These are phyloP conservation scores for Trichosanthes truncata DNA, from an alignment of 306 rosid genomes.

Conservation along the genomic window DNA sequence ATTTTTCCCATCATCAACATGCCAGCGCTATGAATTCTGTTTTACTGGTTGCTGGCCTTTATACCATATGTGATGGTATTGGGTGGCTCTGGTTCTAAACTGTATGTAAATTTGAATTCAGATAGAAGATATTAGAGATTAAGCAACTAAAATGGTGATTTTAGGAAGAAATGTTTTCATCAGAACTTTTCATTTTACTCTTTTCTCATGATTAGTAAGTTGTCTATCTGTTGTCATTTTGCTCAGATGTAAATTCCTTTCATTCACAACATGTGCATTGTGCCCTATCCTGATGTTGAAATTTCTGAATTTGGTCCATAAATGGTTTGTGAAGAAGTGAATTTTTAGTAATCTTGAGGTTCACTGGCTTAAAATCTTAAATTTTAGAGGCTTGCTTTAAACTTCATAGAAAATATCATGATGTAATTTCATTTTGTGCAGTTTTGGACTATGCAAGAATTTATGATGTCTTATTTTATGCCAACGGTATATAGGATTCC, in stretches of 20 bases:
- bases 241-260: not conserved
- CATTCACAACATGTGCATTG: not conserved
- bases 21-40: not conserved
- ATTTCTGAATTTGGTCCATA: not conserved
- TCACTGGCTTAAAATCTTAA: not conserved
- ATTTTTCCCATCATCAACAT: constrained; percentile 1
- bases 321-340: not conserved
- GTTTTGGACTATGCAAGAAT: not conserved
- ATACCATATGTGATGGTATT: not conserved
- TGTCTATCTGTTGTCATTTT: not conserved
- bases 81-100: not conserved
- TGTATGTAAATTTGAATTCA: not conserved
- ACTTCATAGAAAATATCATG: not conserved
- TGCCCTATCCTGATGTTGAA: not conserved
- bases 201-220: not conserved
- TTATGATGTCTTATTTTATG: not conserved
- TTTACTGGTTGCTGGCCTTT: not conserved
- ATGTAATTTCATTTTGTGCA: not conserved
- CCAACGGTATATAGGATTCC: not conserved
- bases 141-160: not conserved
- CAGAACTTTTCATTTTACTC: not conserved
- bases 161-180: not conserved
- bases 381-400: not conserved
- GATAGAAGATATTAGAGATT: not conserved
- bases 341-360: not conserved